Evolutionary conservation across 768 basidiomycete species (phyloP).

Genomic region (Pulveroboletus sp.): DNA sequence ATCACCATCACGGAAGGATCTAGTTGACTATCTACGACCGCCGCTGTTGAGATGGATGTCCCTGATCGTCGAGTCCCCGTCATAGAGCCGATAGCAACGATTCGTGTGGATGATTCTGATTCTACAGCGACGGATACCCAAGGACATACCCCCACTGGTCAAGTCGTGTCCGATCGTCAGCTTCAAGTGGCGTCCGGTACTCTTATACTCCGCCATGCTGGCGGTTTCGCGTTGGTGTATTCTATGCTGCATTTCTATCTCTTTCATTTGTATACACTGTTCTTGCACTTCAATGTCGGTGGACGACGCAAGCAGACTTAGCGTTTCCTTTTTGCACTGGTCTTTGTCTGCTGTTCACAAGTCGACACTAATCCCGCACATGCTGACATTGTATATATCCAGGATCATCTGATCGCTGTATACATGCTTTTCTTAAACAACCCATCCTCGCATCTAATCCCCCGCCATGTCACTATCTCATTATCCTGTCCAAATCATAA

Average conservation of each 20-base stretch:
- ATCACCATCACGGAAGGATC: conserved; percentile 24
- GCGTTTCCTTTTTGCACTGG: conserved; percentile 6
- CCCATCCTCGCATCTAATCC: conserved; percentile 28
- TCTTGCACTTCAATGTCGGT: conserved; percentile 33
- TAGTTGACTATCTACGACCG: conserved; percentile 29
- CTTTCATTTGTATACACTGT: conserved; percentile 39
- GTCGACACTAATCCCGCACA: conserved; percentile 15
- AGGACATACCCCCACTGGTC: conserved; percentile 19
- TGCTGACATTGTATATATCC: conserved; percentile 30
- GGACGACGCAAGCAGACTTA: conserved; percentile 29
- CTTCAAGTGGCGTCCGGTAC: conserved; percentile 24
- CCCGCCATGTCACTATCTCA: conserved; percentile 19
- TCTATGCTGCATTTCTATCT: conserved; percentile 42
- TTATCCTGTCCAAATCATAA: conserved; percentile 13
- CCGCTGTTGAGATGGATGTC: conserved; percentile 15
- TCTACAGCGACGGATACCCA: conserved; percentile 18
- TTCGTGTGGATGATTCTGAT: conserved; percentile 18
- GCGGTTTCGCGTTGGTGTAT: conserved; percentile 34
- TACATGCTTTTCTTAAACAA: conserved; percentile 16
- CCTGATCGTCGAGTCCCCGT: conserved; percentile 13
- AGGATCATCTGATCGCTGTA: conserved; percentile 25
- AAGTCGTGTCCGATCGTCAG: conserved; percentile 19
- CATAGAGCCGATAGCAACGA: conserved; percentile 26
- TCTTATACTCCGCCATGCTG: conserved; percentile 31
- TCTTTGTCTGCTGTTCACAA: conserved; percentile 5